These are phyloP conservation scores for Capsicum rhomboideum DNA, from an alignment of 257 asterid species.

Conservation along the genomic window DNA sequence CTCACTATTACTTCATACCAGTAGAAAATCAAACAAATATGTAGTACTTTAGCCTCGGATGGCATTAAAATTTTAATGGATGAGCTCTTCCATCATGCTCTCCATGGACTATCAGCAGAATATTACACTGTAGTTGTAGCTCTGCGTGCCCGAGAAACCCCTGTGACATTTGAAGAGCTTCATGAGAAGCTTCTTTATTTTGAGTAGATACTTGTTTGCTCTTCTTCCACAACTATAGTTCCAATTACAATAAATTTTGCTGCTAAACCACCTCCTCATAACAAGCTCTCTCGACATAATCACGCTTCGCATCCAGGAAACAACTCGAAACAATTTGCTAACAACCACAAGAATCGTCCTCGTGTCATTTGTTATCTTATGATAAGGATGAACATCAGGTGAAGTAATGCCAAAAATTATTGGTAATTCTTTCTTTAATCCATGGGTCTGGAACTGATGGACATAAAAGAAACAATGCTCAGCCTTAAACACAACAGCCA, in stretches of 20 bases:
- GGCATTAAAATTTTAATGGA: background rate
- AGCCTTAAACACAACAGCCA: background rate
- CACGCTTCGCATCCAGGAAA: background rate
- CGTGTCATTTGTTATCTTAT: background rate
- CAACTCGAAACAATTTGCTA: background rate
- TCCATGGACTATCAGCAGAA: background rate
- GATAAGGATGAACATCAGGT: background rate
- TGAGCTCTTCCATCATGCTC: background rate
- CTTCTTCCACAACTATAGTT: no score
- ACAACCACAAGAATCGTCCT: background rate
- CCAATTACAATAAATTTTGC: no score
- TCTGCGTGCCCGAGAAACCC: background rate
- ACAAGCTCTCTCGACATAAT: no score
- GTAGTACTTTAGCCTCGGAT: background rate
- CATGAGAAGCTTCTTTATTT: background rate
- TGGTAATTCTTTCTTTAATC: no score
- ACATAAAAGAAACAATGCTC: no score
- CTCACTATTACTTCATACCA: background rate
- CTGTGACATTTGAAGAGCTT: background rate
- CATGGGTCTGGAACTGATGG: no score
- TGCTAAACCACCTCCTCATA: no score
- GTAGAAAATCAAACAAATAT: background rate
- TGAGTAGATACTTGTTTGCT: background rate
- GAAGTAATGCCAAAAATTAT: background rate
- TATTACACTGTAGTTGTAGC: background rate